A percentile compares a stretch with the other conserved stretches of the same genome.
phyloP scores from a whole-genome alignment of 2,329 filamentous ascomycete species.

The Alternaria panax region DNA sequence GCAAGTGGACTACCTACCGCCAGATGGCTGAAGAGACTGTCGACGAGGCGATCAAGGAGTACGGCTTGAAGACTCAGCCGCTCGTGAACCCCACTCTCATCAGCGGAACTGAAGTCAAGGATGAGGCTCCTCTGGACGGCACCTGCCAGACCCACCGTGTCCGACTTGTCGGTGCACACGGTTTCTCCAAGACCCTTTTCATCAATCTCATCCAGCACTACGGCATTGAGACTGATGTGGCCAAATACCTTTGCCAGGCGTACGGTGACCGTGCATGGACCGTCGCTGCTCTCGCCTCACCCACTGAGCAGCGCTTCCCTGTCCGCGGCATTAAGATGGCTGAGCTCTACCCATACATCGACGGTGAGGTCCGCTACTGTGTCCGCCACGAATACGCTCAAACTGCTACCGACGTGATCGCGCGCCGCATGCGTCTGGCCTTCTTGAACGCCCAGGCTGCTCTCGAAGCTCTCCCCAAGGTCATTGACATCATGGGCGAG shows the following conservation, averaged over 20 bases:
- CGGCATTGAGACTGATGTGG: constrained; percentile 89
- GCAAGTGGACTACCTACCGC: constrained; percentile 92
- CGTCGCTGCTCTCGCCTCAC: constrained; percentile 79
- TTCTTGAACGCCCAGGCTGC: constrained; percentile 93
- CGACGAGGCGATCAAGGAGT: constrained; percentile 76
- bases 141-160: constrained; percentile 84
- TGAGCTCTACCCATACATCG: constrained; percentile 84
- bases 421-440: constrained; percentile 81
- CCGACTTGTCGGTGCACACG: constrained; percentile 82
- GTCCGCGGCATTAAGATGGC: constrained; percentile 82
- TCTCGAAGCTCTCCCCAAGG: constrained; percentile 80
- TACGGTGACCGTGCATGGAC: constrained; percentile 95
- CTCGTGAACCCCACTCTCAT: constrained; percentile 69
- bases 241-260: constrained; percentile 83
- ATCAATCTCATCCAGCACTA: constrained; percentile 96
- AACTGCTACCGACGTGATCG: constrained; percentile 86
- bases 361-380: constrained; percentile 89
- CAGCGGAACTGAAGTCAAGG: constrained; percentile 75
- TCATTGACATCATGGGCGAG: constrained; percentile 88
- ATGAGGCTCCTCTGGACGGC: constrained; percentile 74
- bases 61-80: constrained; percentile 66
- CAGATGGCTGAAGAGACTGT: constrained; percentile 93
- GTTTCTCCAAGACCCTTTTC: constrained; percentile 88
- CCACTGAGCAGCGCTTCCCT: constrained; percentile 81
- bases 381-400: constrained; percentile 90